Evolutionary conservation across 2,329 filamentous ascomycete species (phyloP), one percentile per base, ranked within the genome.

Genomic region (Neofusicoccum kwambonambiense): DNA sequence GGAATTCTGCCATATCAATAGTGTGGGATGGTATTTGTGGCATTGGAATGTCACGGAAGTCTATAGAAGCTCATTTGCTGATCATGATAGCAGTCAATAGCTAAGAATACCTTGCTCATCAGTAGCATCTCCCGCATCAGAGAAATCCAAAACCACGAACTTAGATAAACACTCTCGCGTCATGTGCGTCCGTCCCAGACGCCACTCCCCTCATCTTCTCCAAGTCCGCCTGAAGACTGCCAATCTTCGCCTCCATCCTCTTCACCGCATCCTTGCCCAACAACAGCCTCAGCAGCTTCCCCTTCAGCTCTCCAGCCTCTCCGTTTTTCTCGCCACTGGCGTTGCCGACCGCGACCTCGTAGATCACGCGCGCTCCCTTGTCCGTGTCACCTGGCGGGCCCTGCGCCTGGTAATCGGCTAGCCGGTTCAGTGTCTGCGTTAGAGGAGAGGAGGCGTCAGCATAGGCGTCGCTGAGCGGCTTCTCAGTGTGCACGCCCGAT

Each of bases 381-480:
- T 73, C 74, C 3, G 85, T 79, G 69, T 89, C 85, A 0, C 86
- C 86, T 74, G 88, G 85, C n/a, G 47, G 15, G 9, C 39, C n/a
- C 4, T 47, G 5, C n/a, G 27, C 56, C 39, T 27, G 34, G 39
- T 52, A 54, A 0, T 27, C 7, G 8, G 12, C 31, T 19, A 62
- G 11, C 13, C 45, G 44, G 6, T 27, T 31, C 5, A 22, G 17
- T 1, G 45, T 51, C 45, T 50, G 37, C 17, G 35, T 35, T 0
- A 81, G 80, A 4, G 56, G 56, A 8, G 27, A 9, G 27, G 37
- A n/a, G 1, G 41, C 77, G 66, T 87, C 74, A 11, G 74, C 73
- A 2, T 50, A 47, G 56, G 56, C 56, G 3, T 73, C 71, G 37
- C 85, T 66, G 2, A 64, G 47, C 17, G 67, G 71, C 60, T 79